Percentiles rank a stretch among this genome's conserved stretches.
Evolutionary conservation across 805 yeast genomes (phyloP).

Genomic region (Schwanniomyces sp.): DNA sequence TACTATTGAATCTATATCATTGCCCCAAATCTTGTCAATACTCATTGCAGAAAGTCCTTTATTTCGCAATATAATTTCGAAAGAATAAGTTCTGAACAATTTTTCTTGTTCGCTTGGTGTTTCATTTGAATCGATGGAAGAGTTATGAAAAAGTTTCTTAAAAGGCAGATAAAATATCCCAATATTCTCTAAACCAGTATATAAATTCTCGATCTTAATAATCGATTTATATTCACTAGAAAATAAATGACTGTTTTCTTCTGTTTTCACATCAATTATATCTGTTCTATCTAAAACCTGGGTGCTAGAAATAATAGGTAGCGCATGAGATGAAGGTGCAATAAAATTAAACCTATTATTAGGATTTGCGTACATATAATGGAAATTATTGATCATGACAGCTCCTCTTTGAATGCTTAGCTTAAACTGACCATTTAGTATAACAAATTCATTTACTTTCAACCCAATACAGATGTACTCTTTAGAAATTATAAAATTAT

Average conservation of each 20-base stretch:
- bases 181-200: slow-evolving; percentile 47
- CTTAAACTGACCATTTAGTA: slow-evolving; percentile 48
- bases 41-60: slow-evolving; percentile 19
- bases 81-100: slow-evolving; percentile 31
- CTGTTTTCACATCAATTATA: slow-evolving; percentile 23
- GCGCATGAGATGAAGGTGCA: slow-evolving; percentile 34
- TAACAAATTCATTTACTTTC: slow-evolving; percentile 38
- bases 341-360: slow-evolving; percentile 20
- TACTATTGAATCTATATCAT: not conserved
- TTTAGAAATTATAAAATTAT: slow-evolving; percentile 34
- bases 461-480: slow-evolving; percentile 42
- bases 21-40: slow-evolving; percentile 10
- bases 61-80: slow-evolving; percentile 31
- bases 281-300: slow-evolving; percentile 31
- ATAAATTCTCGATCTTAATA: slow-evolving; percentile 30
- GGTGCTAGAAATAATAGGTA: slow-evolving; percentile 46
- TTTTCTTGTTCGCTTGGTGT: slow-evolving; percentile 7
- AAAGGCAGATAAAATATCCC: slow-evolving; percentile 45
- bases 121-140: slow-evolving; percentile 5
- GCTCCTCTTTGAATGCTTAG: slow-evolving; percentile 49
- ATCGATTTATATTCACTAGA: slow-evolving; percentile 43
- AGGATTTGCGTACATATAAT: slow-evolving; percentile 22
- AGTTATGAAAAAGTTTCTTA: slow-evolving; percentile 37
- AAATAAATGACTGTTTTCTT: slow-evolving; percentile 38
- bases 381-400: slow-evolving; percentile 40